Evolutionary conservation across 495 filamentous ascomycete genomes (phyloP).

Genomic region (Aspergillus sclerotiicarbonarius): DNA sequence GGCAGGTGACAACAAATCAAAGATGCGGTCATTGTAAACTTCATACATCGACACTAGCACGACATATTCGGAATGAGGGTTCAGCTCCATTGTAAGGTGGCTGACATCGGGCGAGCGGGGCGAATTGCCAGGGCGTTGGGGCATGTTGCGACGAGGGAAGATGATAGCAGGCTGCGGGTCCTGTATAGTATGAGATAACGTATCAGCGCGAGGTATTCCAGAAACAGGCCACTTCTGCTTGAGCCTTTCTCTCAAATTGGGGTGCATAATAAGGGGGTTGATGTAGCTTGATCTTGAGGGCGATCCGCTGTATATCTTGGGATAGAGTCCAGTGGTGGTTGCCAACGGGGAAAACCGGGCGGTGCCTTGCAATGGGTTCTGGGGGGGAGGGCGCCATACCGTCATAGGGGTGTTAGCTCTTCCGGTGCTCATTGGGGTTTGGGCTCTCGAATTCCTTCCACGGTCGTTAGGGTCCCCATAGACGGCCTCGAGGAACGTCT

Average conservation of each 20-base stretch:
- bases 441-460: slow-evolving; percentile 65
- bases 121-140: slow-evolving; percentile 60
- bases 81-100: slow-evolving; percentile 63
- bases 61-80: slow-evolving; percentile 76
- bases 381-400: slow-evolving; percentile 39
- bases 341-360: slow-evolving; percentile 23
- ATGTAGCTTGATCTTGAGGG: neutral
- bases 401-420: slow-evolving; percentile 45
- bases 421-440: slow-evolving; percentile 72
- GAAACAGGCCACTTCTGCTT: slow-evolving; percentile 17
- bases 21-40: slow-evolving; percentile 98
- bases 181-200: slow-evolving; percentile 40
- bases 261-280: neutral
- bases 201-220: slow-evolving; percentile 36
- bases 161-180: slow-evolving; percentile 48
- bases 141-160: slow-evolving; percentile 56
- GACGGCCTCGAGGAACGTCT: slow-evolving; percentile 74
- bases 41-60: slow-evolving; percentile 97
- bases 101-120: slow-evolving; percentile 74
- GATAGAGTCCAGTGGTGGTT: neutral
- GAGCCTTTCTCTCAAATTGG: neutral
- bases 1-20: slow-evolving; percentile 74
- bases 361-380: slow-evolving; percentile 23
- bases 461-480: slow-evolving; percentile 65
- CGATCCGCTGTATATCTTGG: neutral